Evolutionary conservation across 495 filamentous ascomycete genomes (phyloP), one percentile per base, ranked within the genome.

Genomic region (Aspergillus incahuasiensis): DNA sequence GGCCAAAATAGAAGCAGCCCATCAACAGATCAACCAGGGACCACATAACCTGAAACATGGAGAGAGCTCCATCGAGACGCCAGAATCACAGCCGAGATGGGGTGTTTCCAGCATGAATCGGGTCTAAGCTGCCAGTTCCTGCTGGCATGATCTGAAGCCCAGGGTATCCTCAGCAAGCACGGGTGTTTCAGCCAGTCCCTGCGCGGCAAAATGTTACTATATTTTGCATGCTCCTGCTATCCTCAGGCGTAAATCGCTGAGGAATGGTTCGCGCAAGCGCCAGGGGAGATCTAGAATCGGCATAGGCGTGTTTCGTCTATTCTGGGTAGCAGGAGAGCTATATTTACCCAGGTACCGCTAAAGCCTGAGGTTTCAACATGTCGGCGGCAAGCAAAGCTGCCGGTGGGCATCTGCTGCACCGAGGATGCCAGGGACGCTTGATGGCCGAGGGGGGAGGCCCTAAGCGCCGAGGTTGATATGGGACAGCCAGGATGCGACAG

Each of bases 161-260:
- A 70, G 59, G 68, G 64, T 69, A 69, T 54, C 50, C 60, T 65
- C 55, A 59, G 60, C 67, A 56, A 64, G 57, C 54, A 66, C 57
- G 61, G 57, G 56, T 64, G 71, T 74, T 75, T 75, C 71, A 74
- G 55, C 57, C 61, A 57, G 65, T 64, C 68, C 66, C 73, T 70
- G 71, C 71, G 73, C 73, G 73, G 73, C 60, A 74, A 70, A 54
- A 44, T 69, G 73, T 72, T 75, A 61, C 73, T 75, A 73, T 71
- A 74, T 67, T 74, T 73, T 68, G 71, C 71, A 69, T 66, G 63
- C 57, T 56, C 61, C 61, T 57, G 54, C 56, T 35, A 63, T 68
- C 66, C 64, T 71, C 68, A 70, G 65, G 69, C 69, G 20, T n/a
- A 50, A 40, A 57, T 57, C 41, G 38, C 50, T 65, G 18, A 55